These are phyloP conservation scores for Saccharum spontaneum DNA, from an alignment of 176 grass and related monocot species.

Conservation along the genomic window DNA sequence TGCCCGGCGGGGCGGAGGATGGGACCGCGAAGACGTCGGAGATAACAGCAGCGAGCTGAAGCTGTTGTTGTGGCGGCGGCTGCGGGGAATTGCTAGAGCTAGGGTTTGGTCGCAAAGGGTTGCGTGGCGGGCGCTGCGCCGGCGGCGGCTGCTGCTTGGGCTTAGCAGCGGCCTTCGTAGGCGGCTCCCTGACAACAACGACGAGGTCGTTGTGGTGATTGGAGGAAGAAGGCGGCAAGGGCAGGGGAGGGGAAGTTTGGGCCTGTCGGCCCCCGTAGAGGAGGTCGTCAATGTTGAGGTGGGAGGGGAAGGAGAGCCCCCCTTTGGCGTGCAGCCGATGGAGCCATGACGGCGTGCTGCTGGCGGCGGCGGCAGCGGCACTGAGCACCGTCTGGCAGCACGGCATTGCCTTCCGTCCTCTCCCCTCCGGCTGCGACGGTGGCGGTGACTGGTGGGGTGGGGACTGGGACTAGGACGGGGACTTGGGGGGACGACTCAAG, in stretches of 20 bases:
- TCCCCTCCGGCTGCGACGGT: constrained; percentile 20
- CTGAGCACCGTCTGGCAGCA: constrained; percentile 45
- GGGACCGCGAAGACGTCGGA: constrained; percentile 73
- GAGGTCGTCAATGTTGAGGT: constrained; percentile 59
- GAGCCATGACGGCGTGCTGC: constrained; percentile 59
- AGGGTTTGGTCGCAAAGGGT: constrained; percentile 44
- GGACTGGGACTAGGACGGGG: neutral
- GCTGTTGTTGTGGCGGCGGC: neutral
- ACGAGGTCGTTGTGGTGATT: neutral
- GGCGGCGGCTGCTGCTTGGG: constrained; percentile 15
- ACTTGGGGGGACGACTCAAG: neutral
- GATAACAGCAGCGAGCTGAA: constrained; percentile 34
- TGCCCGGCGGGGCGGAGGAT: constrained; percentile 44
- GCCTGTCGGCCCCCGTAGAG: constrained; percentile 29
- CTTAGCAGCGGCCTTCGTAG: neutral
- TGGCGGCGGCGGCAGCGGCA: constrained; percentile 33
- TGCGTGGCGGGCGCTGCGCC: constrained; percentile 20
- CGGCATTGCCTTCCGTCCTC: constrained; percentile 35
- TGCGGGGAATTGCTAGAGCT: constrained; percentile 26
- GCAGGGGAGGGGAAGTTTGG: neutral
- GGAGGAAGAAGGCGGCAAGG: constrained; percentile 26
- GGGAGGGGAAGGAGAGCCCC: constrained; percentile 57
- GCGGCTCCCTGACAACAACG: neutral
- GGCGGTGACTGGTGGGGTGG: neutral
- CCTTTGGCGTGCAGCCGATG: constrained; percentile 72